Conservation (phyloP, 2,329 filamentous ascomycete species). For the Apiospora pterosperma region DNA sequence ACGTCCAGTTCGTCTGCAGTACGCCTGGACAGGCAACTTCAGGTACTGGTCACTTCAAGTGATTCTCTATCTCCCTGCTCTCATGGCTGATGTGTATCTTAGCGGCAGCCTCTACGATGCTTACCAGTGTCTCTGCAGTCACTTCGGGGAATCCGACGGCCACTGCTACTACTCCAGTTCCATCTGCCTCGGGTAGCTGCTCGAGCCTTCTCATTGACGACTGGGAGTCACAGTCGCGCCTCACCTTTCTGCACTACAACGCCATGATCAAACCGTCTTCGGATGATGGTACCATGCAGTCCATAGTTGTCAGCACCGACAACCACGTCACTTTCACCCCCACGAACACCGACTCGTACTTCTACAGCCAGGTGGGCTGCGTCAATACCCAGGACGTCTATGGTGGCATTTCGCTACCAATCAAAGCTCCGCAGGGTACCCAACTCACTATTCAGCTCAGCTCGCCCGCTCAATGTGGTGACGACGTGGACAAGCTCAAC, state of each 20-base stretch:
- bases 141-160: conserved; percentile 7
- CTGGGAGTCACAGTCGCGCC: conserved; percentile 58
- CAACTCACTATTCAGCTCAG: conserved; percentile 50
- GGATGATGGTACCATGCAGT: conserved; percentile 55
- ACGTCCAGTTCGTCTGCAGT: conserved; percentile 42
- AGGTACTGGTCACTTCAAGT: neutral
- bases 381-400: conserved; percentile 46
- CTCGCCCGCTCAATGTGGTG: conserved; percentile 41
- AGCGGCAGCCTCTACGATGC: neutral
- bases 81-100: neutral
- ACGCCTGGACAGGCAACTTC: conserved; percentile 13
- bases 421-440: conserved; percentile 50
- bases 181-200: neutral
- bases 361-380: conserved; percentile 56
- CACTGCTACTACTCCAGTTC: conserved; percentile 5
- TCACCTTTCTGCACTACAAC: conserved; percentile 61
- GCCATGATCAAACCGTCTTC: conserved; percentile 52
- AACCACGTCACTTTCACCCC: conserved; percentile 51
- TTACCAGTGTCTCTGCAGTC: conserved; percentile 6
- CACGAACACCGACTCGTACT: conserved; percentile 46
- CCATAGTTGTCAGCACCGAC: conserved; percentile 49
- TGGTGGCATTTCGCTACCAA: conserved; percentile 52
- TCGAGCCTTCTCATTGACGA: conserved; percentile 48
- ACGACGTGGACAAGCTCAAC: conserved; percentile 29
- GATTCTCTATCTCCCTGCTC: neutral